Percentiles rank a stretch among this genome's conserved stretches.
These are phyloP conservation scores for Flaveria robusta DNA, from an alignment of 129 eudicot genomes.

Conservation along the genomic window DNA sequence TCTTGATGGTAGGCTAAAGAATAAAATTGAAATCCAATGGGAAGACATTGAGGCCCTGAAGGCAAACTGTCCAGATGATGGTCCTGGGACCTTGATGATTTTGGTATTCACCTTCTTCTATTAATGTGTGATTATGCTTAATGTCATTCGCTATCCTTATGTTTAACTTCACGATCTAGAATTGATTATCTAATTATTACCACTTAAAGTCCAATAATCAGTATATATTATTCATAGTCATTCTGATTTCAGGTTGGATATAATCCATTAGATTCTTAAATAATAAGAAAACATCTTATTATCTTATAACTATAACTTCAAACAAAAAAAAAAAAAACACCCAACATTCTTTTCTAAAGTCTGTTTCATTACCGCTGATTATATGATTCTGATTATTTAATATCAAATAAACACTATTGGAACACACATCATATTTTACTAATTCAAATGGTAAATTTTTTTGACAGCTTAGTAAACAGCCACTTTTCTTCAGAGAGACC, in stretches of 20 bases:
- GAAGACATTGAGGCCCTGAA: constrained; percentile 64
- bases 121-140: neutral
- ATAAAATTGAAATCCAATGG: constrained; percentile 87
- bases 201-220: too few relatives aligned
- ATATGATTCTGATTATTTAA: neutral
- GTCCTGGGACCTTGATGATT: constrained; percentile 55
- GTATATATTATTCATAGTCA: too few relatives aligned
- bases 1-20: constrained; percentile 76
- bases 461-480: constrained; percentile 63
- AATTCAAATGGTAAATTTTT: constrained; percentile 4
- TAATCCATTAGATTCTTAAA: too few relatives aligned
- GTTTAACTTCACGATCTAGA: too few relatives aligned
- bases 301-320: too few relatives aligned
- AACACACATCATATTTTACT: neutral
- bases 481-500: constrained; percentile 70
- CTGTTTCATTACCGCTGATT: too few relatives aligned
- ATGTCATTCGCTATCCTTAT: too few relatives aligned
- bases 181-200: neutral
- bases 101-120: constrained; percentile 46
- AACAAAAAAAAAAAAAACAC: too few relatives aligned
- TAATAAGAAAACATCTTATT: too few relatives aligned
- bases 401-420: neutral
- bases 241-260: too few relatives aligned
- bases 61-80: constrained; percentile 60
- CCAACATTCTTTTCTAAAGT: too few relatives aligned